Evolutionary conservation across 2,329 filamentous ascomycete genomes (phyloP).

Genomic region (Pestalotiopsis sp.): DNA sequence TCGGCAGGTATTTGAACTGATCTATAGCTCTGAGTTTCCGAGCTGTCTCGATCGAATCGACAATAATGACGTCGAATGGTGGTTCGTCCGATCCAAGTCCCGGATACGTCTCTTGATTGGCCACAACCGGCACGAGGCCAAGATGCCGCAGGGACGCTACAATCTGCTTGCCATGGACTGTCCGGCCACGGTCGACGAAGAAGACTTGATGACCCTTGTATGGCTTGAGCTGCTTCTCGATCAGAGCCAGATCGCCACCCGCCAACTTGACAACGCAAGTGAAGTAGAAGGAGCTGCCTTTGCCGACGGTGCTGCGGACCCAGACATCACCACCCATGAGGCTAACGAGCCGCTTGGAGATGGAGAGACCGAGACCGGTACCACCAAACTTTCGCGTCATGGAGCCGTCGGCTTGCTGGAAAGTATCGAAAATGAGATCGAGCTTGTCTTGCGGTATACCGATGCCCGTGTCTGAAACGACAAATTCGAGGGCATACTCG

Average conservation of each 20-base stretch:
- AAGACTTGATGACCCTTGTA: constrained; percentile 92
- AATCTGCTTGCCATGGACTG: constrained; percentile 76
- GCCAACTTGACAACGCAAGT: constrained; percentile 89
- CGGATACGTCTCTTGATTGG: constrained; percentile 75
- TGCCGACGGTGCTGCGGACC: constrained; percentile 90
- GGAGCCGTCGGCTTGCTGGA: constrained; percentile 96
- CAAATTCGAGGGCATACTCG: constrained; percentile 93
- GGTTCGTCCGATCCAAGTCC: constrained; percentile 59
- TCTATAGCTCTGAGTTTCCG: constrained; percentile 82
- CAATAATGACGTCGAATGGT: constrained; percentile 92
- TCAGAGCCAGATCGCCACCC: constrained; percentile 74
- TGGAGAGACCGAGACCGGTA: constrained; percentile 90
- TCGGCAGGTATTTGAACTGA: constrained; percentile 96
- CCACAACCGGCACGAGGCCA: constrained; percentile 79
- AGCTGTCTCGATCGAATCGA: constrained; percentile 93
- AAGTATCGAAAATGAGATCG: constrained; percentile 97
- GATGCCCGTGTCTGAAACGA: constrained; percentile 94
- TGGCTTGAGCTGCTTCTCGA: constrained; percentile 83
- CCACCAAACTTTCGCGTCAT: constrained; percentile 96
- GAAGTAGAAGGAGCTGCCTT: constrained; percentile 95
- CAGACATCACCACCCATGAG: constrained; percentile 96
- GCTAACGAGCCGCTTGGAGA: constrained; percentile 92
- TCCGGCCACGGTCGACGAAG: constrained; percentile 91
- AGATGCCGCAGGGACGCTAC: constrained; percentile 77
- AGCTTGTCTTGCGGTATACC: constrained; percentile 95